A percentile compares a stretch with the other conserved stretches of the same genome.
Evolutionary conservation across 2,329 filamentous ascomycete species (phyloP).

Genomic region (Bertia moriformis): DNA sequence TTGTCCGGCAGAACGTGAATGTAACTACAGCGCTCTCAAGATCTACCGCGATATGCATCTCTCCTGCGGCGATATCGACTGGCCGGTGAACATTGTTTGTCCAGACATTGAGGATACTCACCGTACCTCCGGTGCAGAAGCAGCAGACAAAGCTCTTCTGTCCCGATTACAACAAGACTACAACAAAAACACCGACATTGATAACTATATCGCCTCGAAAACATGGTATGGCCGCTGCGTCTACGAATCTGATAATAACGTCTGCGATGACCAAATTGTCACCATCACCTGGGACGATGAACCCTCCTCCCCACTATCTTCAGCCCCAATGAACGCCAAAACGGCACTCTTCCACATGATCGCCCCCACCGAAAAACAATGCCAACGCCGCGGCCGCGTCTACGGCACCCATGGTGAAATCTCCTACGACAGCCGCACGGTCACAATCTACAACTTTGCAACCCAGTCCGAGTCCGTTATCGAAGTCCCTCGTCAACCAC

Average conservation of each 20-base stretch:
- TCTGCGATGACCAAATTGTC: constrained; percentile 84
- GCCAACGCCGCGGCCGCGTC: constrained; percentile 68
- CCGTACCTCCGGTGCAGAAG: constrained; percentile 22
- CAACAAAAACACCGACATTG: constrained; percentile 17
- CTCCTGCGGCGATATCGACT: constrained; percentile 49
- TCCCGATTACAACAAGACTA: constrained; percentile 36
- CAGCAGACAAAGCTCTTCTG: constrained; percentile 34
- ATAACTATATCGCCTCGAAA: constrained; percentile 28
- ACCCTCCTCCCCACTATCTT: constrained; percentile 13
- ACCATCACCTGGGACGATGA: constrained; percentile 78
- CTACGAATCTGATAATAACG: constrained; percentile 82
- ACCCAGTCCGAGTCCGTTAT: constrained; percentile 38
- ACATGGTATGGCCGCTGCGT: constrained; percentile 93
- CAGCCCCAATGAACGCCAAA: constrained; percentile 43
- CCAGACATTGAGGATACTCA: constrained; percentile 77
- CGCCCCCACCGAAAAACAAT: constrained; percentile 74
- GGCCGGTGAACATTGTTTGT: constrained; percentile 81
- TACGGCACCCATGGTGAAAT: constrained; percentile 82
- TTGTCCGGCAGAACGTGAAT: constrained; percentile 61
- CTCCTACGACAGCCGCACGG: constrained; percentile 65
- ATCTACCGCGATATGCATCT: constrained; percentile 62
- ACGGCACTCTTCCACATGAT: constrained; percentile 89
- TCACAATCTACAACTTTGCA: constrained; percentile 61
- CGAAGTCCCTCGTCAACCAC: constrained; percentile 28
- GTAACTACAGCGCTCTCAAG: constrained; percentile 72